A percentile compares a stretch with the other conserved stretches of the same genome.
These are phyloP conservation scores for Pleurostoma richardsiae DNA, from an alignment of 2,329 filamentous ascomycete species.

Conservation along the genomic window DNA sequence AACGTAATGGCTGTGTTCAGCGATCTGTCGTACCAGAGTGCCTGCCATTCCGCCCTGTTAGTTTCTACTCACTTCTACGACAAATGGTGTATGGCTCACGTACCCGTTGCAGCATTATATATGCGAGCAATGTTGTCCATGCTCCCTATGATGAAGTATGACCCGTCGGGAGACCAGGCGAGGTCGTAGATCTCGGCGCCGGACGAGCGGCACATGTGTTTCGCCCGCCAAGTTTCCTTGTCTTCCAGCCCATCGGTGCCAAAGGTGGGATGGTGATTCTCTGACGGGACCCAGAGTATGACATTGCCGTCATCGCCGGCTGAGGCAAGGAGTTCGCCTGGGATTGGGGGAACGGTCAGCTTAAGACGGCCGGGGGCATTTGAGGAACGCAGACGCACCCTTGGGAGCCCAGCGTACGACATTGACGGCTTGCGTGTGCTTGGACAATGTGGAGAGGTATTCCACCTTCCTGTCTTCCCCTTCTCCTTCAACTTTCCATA, in stretches of 20 bases:
- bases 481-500: slow-evolving; percentile 85
- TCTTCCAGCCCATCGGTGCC: slow-evolving; percentile 86
- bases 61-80: too few species aligned
- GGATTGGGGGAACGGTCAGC: not conserved
- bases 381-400: slow-evolving; percentile 48
- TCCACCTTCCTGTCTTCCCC: slow-evolving; percentile 85
- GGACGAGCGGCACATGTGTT: slow-evolving; percentile 94
- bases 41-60: slow-evolving; percentile 23
- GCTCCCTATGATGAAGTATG: slow-evolving; percentile 95
- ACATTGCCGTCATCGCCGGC: slow-evolving; percentile 97
- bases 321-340: slow-evolving; percentile 88
- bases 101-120: slow-evolving; percentile 89
- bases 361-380: not conserved
- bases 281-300: slow-evolving; percentile 89
- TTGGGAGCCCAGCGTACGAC: slow-evolving; percentile 94
- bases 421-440: slow-evolving; percentile 96
- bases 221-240: slow-evolving; percentile 94
- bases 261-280: slow-evolving; percentile 63
- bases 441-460: slow-evolving; percentile 85
- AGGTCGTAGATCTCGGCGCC: slow-evolving; percentile 97
- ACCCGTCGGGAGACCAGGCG: slow-evolving; percentile 96
- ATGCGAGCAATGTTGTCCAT: slow-evolving; percentile 99
- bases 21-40: slow-evolving; percentile 79
- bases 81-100: not conserved
- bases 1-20: slow-evolving; percentile 96